Conservation (phyloP, 2,329 filamentous ascomycete species). For the Fusarium sp. region DNA sequence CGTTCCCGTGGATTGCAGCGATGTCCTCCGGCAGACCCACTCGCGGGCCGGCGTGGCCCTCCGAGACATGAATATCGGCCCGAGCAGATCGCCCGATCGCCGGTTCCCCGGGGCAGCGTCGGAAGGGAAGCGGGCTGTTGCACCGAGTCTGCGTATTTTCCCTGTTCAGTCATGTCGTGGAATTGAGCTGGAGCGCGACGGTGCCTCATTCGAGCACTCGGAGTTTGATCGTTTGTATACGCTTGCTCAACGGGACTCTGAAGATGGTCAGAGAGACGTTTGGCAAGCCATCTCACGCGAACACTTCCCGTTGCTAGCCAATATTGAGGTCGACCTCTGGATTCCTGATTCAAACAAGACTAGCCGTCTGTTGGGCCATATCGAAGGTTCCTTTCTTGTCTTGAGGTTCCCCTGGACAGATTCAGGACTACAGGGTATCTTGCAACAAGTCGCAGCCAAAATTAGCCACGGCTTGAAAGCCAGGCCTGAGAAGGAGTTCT, state of each 20-base stretch:
- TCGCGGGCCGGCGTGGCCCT: conserved; percentile 55
- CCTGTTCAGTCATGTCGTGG: conserved; percentile 85
- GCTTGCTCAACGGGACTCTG: conserved; percentile 69
- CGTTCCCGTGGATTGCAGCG: conserved; percentile 60
- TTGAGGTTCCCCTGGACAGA: conserved; percentile 72
- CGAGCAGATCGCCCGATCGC: conserved; percentile 37
- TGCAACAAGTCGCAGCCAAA: conserved; percentile 60
- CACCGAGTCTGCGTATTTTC: conserved; percentile 78
- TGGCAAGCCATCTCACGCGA: conserved; percentile 80
- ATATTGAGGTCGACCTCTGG: conserved; percentile 74
- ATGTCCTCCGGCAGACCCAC: conserved; percentile 65
- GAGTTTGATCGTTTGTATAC: conserved; percentile 85
- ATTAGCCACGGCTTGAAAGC: conserved; percentile 58
- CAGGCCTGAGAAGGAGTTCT: conserved; percentile 69
- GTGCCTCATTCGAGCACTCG: conserved; percentile 74
- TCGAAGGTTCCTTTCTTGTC: conserved; percentile 68
- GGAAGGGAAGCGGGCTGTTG: conserved; percentile 34
- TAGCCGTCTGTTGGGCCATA: conserved; percentile 60
- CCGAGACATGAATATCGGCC: conserved; percentile 50
- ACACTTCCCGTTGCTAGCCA: conserved; percentile 75
- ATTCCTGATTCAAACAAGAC: conserved; percentile 69
- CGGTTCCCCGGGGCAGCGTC: conserved; percentile 33
- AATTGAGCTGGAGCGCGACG: conserved; percentile 73
- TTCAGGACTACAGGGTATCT: conserved; percentile 57
- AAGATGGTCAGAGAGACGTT: conserved; percentile 47